These are phyloP conservation scores for Mycena sanguinolenta DNA, from an alignment of 768 basidiomycete species.

Conservation along the genomic window DNA sequence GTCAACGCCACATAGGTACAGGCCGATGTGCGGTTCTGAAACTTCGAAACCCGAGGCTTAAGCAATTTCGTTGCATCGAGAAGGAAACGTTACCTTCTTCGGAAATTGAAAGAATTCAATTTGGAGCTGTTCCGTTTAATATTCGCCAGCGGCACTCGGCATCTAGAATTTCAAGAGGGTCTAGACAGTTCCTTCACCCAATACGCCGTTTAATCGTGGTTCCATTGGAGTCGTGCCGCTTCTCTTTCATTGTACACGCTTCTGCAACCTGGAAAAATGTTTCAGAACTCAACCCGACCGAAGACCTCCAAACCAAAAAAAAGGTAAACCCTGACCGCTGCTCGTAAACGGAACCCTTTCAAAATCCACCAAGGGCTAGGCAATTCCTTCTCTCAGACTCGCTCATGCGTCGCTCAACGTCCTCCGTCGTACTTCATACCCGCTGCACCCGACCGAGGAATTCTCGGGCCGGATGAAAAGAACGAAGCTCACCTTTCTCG, in stretches of 20 bases:
- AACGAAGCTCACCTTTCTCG: no score
- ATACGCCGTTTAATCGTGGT: slow-evolving; percentile 1
- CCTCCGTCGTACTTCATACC: background rate
- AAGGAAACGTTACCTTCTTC: no score
- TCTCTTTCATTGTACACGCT: background rate
- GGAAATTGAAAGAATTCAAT: background rate
- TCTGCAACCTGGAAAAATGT: slow-evolving; percentile 6
- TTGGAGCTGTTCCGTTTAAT: background rate
- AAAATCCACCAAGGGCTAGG: background rate
- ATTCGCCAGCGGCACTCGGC: no score
- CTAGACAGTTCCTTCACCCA: background rate
- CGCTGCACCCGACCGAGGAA: slow-evolving; percentile 1
- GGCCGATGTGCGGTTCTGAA: background rate
- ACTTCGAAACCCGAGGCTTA: background rate
- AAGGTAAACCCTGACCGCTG: background rate
- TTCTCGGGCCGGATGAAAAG: slow-evolving; percentile 5
- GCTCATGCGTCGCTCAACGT: background rate
- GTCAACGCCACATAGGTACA: background rate
- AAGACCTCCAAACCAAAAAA: background rate
- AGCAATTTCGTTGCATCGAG: no score
- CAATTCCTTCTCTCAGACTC: background rate
- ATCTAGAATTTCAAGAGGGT: no score
- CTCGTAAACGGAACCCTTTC: slow-evolving; percentile 1
- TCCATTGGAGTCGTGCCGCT: slow-evolving; percentile 5
- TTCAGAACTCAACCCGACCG: background rate